A percentile compares a stretch with the other conserved stretches of the same genome.
phyloP scores from a whole-genome alignment of 441 rosid species.

The Flueggea neowawraea region DNA sequence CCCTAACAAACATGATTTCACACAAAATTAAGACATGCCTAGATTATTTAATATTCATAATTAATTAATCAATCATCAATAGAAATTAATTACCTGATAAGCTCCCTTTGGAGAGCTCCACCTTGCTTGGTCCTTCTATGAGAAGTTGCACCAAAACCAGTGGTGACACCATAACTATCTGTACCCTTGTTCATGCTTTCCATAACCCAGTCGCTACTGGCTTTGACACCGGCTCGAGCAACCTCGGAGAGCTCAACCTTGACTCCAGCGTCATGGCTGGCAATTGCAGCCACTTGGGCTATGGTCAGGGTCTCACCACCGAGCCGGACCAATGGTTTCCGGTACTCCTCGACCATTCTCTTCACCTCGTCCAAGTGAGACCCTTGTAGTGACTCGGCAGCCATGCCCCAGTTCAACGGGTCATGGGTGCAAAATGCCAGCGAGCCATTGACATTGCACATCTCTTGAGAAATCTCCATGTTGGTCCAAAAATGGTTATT shows the following conservation, averaged over 20 bases:
- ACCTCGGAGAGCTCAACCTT: constrained; percentile 58
- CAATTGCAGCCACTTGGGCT: constrained; percentile 57
- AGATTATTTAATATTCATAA: too few species aligned
- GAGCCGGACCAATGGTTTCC: constrained; percentile 44
- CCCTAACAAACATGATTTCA: too few species aligned
- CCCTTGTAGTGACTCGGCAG: constrained; percentile 54
- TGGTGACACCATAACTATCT: constrained; percentile 67
- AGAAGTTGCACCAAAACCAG: constrained; percentile 75
- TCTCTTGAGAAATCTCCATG: too few species aligned
- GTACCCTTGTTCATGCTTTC: constrained; percentile 63
- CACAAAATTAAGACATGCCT: too few species aligned
- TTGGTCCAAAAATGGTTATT: too few species aligned
- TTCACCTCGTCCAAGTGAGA: constrained; percentile 74
- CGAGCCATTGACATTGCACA: background rate
- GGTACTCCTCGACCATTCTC: constrained; percentile 58
- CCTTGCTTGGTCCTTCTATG: constrained; percentile 71
- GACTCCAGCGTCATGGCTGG: constrained; percentile 16
- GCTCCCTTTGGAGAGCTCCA: constrained; percentile 60
- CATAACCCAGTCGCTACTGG: constrained; percentile 77
- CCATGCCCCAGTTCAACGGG: constrained; percentile 60
- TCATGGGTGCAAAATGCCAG: constrained; percentile 17
- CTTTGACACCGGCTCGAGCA: constrained; percentile 53
- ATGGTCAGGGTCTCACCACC: constrained; percentile 67
- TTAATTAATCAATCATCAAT: background rate
- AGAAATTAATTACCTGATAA: constrained; percentile 34